Evolutionary conservation across 805 yeast genomes (phyloP).

Genomic region (Kuraishia molischiana): DNA sequence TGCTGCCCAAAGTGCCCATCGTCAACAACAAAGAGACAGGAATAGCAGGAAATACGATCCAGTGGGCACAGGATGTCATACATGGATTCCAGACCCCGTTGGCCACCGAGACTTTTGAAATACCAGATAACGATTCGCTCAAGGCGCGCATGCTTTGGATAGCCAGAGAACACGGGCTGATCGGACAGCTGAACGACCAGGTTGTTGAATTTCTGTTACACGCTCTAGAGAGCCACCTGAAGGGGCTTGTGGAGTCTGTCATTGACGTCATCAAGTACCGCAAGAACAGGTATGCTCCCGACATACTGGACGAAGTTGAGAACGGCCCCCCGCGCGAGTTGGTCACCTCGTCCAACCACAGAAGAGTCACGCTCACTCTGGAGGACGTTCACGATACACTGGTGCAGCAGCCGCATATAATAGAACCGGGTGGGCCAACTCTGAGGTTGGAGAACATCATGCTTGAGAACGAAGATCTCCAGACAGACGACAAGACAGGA

Average conservation of each 20-base stretch:
- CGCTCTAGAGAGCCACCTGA: constrained; percentile 80
- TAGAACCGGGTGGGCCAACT: constrained; percentile 59
- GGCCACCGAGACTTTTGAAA: constrained; percentile 64
- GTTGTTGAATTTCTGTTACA: constrained; percentile 67
- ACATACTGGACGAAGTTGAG: constrained; percentile 15
- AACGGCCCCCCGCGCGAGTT: not conserved
- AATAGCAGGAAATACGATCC: constrained; percentile 37
- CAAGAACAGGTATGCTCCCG: constrained; percentile 32
- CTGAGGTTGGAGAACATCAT: constrained; percentile 37
- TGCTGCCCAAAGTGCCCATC: constrained; percentile 80
- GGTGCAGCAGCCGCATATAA: constrained; percentile 52
- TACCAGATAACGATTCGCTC: constrained; percentile 72
- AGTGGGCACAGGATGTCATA: constrained; percentile 89
- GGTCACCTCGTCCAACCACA: constrained; percentile 5
- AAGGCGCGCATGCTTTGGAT: constrained; percentile 67
- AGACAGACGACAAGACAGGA: constrained; percentile 12
- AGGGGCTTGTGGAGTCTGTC: constrained; percentile 62
- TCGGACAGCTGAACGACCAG: constrained; percentile 70
- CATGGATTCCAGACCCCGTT: constrained; percentile 79
- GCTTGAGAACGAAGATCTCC: constrained; percentile 47
- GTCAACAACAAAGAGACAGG: constrained; percentile 37
- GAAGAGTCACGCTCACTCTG: constrained; percentile 35
- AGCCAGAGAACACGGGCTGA: constrained; percentile 81
- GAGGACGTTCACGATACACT: constrained; percentile 63
- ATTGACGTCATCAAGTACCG: constrained; percentile 64